Base-by-base conservation (phyloP, 75 land plant species). In the Picea sitchensis region DNA sequence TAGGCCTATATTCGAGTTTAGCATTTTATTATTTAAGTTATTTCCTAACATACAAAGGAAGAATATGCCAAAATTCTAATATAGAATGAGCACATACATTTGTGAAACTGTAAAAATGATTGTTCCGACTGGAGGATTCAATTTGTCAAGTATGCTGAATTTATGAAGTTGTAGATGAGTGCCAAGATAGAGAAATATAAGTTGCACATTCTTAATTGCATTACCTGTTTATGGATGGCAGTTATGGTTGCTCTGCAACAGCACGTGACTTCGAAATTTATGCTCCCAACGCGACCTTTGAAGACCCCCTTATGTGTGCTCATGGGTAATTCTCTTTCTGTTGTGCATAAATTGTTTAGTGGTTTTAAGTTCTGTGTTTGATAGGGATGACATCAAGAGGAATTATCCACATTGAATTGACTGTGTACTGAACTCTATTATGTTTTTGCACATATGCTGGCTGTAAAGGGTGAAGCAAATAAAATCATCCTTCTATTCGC, bases 291-390 rank as follows among this genome's bases (percentile, higher is more conserved):
- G 98, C 97, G 0, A 86, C 87, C 9, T 96, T 96, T 83, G 98
- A 96, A 79, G 98, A 96, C 58, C 97, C 98, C 14, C 88, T 96
- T 34, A 96, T 91, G 97, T 60, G 89, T 61, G 98, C 98, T 60
- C 83, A 89, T 38, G 97, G 98, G 98, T 94, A 83, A 44, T 73
- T 64, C 11, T 20, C 14, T n/a, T 75, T 57, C 51, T 11, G 9
- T 60, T 78, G 56, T 71, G 56, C 41, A 44, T 41, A 38, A 44
- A 44, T 44, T 71, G 23, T 8, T 71, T n/a, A n/a, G 51, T 41
- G 13, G 15, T 30, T 5, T 18, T 61, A 26, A 23, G 44, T 14
- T 78, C n/a, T 74, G 17, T 61, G 17, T 30, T 34, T 75, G 21
- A 67, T 12, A 30, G 32, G 38, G 17, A 21, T 78, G 18, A 36